Percentiles rank a stretch among this genome's conserved stretches.
phyloP scores from a whole-genome alignment of 1,139 yeast species.

The Magnusiomyces magnusii region DNA sequence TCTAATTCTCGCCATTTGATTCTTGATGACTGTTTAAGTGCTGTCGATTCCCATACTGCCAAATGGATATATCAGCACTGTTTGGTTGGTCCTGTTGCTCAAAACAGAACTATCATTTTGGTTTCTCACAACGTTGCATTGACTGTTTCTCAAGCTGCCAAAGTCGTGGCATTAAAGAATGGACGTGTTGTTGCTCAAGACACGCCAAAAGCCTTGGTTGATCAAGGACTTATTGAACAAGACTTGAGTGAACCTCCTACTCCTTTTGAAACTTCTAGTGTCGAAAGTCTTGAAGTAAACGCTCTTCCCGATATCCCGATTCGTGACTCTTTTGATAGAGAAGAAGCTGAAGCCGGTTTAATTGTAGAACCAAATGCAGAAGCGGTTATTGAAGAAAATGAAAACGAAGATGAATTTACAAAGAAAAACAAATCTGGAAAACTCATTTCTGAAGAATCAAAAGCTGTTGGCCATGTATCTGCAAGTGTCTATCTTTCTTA shows the following conservation, averaged over 20 bases:
- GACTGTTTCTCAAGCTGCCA: conserved; percentile 71
- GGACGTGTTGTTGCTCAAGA: conserved; percentile 78
- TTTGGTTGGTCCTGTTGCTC: conserved; percentile 80
- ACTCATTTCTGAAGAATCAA: conserved; percentile 70
- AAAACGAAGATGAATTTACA: conserved; percentile 14
- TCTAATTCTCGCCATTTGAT: conserved; percentile 74
- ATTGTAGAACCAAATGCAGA: not conserved
- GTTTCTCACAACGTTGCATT: conserved; percentile 93
- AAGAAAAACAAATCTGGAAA: conserved; percentile 39
- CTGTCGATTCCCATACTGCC: conserved; percentile 97
- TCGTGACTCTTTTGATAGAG: not conserved
- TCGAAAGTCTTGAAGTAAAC: not conserved
- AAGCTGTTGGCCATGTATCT: conserved; percentile 77
- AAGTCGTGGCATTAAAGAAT: conserved; percentile 73
- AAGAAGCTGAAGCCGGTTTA: not conserved
- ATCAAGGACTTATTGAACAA: conserved; percentile 64
- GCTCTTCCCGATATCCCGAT: not conserved
- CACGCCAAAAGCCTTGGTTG: conserved; percentile 60
- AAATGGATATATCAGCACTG: conserved; percentile 87
- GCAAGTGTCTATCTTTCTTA: conserved; percentile 62
- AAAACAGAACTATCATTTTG: conserved; percentile 75
- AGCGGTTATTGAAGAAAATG: conserved; percentile 8
- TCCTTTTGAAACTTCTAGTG: no score
- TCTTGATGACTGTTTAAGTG: conserved; percentile 91
- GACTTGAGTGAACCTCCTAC: conserved; percentile 48